These are phyloP conservation scores for Pseudonectria buxi DNA, from an alignment of 2,329 filamentous ascomycete species.

Conservation along the genomic window DNA sequence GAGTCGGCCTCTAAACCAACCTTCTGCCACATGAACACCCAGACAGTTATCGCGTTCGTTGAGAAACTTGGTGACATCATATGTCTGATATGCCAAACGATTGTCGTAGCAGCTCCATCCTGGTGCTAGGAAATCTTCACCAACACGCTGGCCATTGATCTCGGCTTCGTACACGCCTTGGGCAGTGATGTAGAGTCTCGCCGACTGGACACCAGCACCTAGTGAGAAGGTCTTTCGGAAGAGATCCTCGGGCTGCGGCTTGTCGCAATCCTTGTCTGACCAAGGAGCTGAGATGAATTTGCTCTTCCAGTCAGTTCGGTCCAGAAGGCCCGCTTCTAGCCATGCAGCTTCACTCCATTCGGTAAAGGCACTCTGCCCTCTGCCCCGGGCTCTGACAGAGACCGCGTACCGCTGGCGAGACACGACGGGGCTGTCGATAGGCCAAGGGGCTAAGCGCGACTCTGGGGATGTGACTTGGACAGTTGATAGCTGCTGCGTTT, in stretches of 20 bases:
- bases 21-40: conserved; percentile 30
- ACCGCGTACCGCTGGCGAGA: conserved; percentile 9
- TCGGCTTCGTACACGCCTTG: conserved; percentile 40
- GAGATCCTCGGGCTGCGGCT: conserved; percentile 12
- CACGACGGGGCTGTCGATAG: conserved; percentile 2
- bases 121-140: conserved; percentile 38
- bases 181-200: conserved; percentile 37
- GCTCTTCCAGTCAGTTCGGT: conserved; percentile 7
- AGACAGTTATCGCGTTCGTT: conserved; percentile 8
- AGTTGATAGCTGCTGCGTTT: neutral
- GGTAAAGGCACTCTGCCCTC: neutral
- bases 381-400: conserved; percentile 7
- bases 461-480: neutral
- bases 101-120: conserved; percentile 46
- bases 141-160: conserved; percentile 38
- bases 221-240: conserved; percentile 10
- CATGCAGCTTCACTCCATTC: conserved; percentile 10
- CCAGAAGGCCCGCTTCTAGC: conserved; percentile 11
- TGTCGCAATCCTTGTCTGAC: conserved; percentile 6
- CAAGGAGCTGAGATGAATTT: conserved; percentile 14
- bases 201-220: neutral
- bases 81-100: conserved; percentile 44
- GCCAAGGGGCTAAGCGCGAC: conserved; percentile 9
- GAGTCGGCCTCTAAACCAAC: conserved; percentile 41
- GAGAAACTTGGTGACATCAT: conserved; percentile 41